Conservation (phyloP, 371 early-diverging fungal genomes). For the Haplosporangium sp. region DNA sequence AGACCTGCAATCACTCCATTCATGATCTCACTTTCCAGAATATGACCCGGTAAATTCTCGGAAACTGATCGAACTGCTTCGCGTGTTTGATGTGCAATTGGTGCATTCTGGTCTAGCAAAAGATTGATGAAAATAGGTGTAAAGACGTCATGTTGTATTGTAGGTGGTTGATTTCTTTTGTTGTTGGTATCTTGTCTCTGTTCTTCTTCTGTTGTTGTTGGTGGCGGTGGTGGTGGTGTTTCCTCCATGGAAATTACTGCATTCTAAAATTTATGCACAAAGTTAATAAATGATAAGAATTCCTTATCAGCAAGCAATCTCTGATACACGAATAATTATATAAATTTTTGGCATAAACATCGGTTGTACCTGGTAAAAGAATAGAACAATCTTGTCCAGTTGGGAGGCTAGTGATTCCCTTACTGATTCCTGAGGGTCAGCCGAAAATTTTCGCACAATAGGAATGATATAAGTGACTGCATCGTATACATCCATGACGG, state of each 20-base stretch:
- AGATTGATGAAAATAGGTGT: slow-evolving; percentile 61
- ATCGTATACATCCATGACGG: slow-evolving; percentile 25
- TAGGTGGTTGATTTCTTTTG: not conserved
- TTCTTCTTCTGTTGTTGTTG: not conserved
- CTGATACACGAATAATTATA: not conserved
- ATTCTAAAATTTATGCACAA: not conserved
- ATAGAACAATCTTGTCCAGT: slow-evolving; percentile 47
- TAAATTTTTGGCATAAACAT: not conserved
- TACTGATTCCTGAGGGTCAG: slow-evolving; percentile 41
- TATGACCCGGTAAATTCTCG: slow-evolving; percentile 57
- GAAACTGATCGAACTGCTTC: slow-evolving; percentile 64
- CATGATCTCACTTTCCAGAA: slow-evolving; percentile 64
- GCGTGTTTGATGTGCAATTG: slow-evolving; percentile 62
- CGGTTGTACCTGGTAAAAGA: slow-evolving; percentile 29
- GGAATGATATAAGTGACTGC: slow-evolving; percentile 40
- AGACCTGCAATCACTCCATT: slow-evolving; percentile 65
- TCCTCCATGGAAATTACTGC: not conserved
- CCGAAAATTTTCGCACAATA: slow-evolving; percentile 35
- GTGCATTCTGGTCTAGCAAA: slow-evolving; percentile 64
- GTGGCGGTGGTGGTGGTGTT: not conserved
- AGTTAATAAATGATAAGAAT: not conserved
- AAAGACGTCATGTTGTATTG: slow-evolving; percentile 53
- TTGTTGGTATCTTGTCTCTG: not conserved
- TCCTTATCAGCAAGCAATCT: too few species aligned
- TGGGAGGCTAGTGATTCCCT: slow-evolving; percentile 46